These are phyloP conservation scores for Verticillium zaregamsianum DNA, from an alignment of 2,329 filamentous ascomycete genomes.

Conservation along the genomic window DNA sequence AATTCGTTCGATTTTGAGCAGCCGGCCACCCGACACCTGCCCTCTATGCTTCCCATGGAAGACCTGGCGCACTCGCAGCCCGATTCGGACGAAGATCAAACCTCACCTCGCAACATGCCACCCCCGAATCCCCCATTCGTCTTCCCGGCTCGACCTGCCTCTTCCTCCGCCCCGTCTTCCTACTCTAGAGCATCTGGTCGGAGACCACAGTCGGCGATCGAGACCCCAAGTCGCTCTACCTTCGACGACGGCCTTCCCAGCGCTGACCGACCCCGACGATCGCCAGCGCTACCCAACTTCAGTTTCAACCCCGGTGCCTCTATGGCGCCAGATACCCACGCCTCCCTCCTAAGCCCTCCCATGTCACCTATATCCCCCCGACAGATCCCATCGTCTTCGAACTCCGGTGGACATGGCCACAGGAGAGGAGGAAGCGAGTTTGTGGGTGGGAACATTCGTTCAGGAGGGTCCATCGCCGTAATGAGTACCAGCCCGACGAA, in stretches of 20 bases:
- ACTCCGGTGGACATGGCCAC: conserved; percentile 66
- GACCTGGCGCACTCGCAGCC: not conserved
- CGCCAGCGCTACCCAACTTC: conserved; percentile 48
- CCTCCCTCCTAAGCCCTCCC: conserved; percentile 47
- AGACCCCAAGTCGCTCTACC: conserved; percentile 28
- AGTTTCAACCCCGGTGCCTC: conserved; percentile 50
- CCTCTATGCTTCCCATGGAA: conserved; percentile 2
- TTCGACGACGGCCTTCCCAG: not conserved
- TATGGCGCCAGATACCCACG: conserved; percentile 25
- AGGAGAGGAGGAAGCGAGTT: conserved; percentile 82
- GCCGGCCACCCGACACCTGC: not conserved
- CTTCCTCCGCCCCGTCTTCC: conserved; percentile 42
- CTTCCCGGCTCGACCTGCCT: conserved; percentile 51
- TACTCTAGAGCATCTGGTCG: conserved; percentile 44
- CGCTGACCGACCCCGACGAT: conserved; percentile 13
- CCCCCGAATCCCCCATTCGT: conserved; percentile 62
- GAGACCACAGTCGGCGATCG: conserved; percentile 50
- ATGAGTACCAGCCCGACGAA: conserved; percentile 70
- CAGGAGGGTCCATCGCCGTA: conserved; percentile 53
- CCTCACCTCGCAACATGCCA: conserved; percentile 28
- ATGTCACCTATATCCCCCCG: conserved; percentile 41
- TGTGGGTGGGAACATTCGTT: conserved; percentile 66
- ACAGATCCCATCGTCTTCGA: conserved; percentile 50
- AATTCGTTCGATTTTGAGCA: not conserved
- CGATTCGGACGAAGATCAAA: conserved; percentile 12